These are phyloP conservation scores for Penicillium sp. DNA, from an alignment of 2,329 filamentous ascomycete species.

Conservation along the genomic window DNA sequence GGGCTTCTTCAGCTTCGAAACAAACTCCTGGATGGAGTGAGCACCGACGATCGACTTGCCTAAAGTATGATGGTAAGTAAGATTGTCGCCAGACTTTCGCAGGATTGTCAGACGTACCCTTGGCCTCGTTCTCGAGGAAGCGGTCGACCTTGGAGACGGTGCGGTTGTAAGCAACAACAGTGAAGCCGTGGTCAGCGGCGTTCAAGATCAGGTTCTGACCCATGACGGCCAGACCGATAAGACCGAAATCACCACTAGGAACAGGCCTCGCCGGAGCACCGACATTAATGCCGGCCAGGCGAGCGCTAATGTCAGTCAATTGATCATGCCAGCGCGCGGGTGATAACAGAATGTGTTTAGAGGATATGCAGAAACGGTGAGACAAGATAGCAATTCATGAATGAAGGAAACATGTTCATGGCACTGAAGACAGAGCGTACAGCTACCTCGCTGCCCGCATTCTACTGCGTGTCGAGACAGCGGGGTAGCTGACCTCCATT, in stretches of 20 bases:
- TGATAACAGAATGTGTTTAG: constrained; percentile 6
- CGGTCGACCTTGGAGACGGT: constrained; percentile 97
- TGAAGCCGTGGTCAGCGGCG: constrained; percentile 89
- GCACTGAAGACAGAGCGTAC: background rate
- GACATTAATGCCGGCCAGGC: constrained; percentile 69
- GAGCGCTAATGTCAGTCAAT: constrained; percentile 59
- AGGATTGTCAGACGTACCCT: constrained; percentile 51
- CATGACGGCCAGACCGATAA: constrained; percentile 91
- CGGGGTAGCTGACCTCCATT: background rate
- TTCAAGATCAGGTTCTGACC: constrained; percentile 85
- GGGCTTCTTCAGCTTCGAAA: constrained; percentile 93
- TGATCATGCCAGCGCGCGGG: constrained; percentile 26
- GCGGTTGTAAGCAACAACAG: constrained; percentile 96
- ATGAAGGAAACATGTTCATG: background rate
- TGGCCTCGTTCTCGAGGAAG: constrained; percentile 86
- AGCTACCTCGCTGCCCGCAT: background rate
- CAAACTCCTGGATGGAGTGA: constrained; percentile 89
- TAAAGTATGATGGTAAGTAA: constrained; percentile 25
- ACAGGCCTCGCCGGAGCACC: constrained; percentile 55
- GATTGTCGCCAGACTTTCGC: background rate
- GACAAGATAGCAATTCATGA: background rate
- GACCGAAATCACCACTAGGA: constrained; percentile 78
- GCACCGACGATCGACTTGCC: constrained; percentile 94
- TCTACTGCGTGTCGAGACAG: background rate
- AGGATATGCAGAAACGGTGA: background rate